phyloP scores from a whole-genome alignment of 495 filamentous ascomycete species.

The Apodospora peruviana region DNA sequence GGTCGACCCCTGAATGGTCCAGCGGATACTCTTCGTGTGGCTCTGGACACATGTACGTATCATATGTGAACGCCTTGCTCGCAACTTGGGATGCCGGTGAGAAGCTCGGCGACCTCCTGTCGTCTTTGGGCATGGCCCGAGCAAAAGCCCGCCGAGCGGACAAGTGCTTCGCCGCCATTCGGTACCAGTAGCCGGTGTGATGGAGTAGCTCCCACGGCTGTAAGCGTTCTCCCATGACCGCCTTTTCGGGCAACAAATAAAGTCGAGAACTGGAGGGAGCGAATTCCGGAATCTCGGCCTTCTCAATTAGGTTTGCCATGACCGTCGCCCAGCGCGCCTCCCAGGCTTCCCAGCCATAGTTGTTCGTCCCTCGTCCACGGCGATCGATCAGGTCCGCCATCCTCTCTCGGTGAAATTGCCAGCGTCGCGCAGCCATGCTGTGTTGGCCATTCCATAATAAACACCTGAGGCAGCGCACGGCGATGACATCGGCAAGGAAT shows the following conservation, averaged over 20 bases:
- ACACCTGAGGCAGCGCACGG: constrained; percentile 74
- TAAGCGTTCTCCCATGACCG: constrained; percentile 57
- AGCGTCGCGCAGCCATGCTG: constrained; percentile 67
- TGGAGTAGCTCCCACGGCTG: constrained; percentile 77
- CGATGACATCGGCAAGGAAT: constrained; percentile 70
- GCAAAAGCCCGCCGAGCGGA: constrained; percentile 56
- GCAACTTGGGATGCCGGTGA: constrained; percentile 64
- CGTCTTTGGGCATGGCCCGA: constrained; percentile 65
- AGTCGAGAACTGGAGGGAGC: constrained; percentile 29
- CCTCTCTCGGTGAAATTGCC: constrained; percentile 65
- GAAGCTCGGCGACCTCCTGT: constrained; percentile 59
- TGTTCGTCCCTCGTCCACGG: constrained; percentile 72
- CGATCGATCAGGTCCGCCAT: constrained; percentile 72
- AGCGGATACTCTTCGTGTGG: constrained; percentile 66
- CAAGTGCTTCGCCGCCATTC: constrained; percentile 61
- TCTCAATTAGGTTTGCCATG: constrained; percentile 75
- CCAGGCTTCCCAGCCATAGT: constrained; percentile 87
- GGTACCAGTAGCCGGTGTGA: constrained; percentile 84
- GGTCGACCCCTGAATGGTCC: constrained; percentile 49
- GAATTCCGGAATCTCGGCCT: constrained; percentile 45
- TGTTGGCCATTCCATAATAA: constrained; percentile 70
- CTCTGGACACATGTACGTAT: constrained; percentile 78
- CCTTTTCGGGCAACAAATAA: constrained; percentile 64
- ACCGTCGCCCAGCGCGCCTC: constrained; percentile 74
- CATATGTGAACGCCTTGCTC: constrained; percentile 65